Evolutionary conservation across 1,139 yeast species (phyloP), one percentile per base, ranked within the genome.

Genomic region (Suhomyces ambrosiae): DNA sequence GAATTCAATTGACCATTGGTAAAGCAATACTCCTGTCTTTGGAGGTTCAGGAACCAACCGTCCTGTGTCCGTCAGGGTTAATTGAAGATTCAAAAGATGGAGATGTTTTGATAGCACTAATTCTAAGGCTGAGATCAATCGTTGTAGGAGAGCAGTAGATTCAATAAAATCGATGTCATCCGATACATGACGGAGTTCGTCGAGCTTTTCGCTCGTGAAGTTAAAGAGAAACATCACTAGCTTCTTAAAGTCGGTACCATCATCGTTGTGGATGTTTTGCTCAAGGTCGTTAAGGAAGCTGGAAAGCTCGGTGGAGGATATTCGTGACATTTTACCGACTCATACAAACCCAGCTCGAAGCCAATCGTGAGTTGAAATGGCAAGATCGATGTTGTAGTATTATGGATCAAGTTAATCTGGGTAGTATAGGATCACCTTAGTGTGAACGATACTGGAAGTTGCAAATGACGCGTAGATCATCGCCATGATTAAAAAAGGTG

Each of bases 251-350:
- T 71, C 72, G 5, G 68, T 57, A 21, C 49, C 45, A 27, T 63
- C 68, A 40, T 64, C 65, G 30, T 54, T 53, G 32, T 57, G 49
- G 33, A 69, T 58, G 40, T 66, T 65, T 27, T 47, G 48, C 35
- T 60, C 60, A 21, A 71, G 61, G 38, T 71, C 77, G 26, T 56
- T 52, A 12, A 71, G 54, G 41, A 71, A 71, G 38, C 16, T 36
- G 18, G 37, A 30, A 27, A 44, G 40, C 19, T 44, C 47, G 11
- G 33, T 8, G 8, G 38, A 24, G 17, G 40, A 23, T 32, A 41
- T 41, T 22, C 22, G 30, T 16, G 38, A 16, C 38, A 35, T 35
- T 10, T n/a, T n/a, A n/a, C n/a, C n/a, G n/a, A n/a, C n/a, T n/a
- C n/a, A n/a, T n/a, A n/a, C n/a, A n/a, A n/a, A n/a, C n/a, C n/a